These are phyloP conservation scores for Oryza glaberrima DNA, from an alignment of 176 grass and related monocot species.

Conservation along the genomic window DNA sequence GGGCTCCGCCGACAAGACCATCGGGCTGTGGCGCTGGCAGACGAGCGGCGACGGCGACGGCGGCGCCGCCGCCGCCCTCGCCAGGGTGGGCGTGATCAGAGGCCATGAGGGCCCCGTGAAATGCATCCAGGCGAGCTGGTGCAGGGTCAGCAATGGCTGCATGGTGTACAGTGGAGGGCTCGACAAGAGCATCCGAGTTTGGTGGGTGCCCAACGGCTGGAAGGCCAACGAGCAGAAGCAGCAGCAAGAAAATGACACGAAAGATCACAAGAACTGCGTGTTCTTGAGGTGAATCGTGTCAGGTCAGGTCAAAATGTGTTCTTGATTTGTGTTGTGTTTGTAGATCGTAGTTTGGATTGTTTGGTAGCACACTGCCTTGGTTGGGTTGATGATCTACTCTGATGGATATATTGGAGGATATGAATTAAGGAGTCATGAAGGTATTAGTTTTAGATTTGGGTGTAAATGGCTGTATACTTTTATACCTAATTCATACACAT, in stretches of 20 bases:
- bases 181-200: conserved; percentile 91
- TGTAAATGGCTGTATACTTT: conserved; percentile 25
- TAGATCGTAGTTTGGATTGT: conserved; percentile 16
- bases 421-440: not conserved
- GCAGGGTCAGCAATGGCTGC: conserved; percentile 58
- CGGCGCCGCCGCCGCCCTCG: conserved; percentile 49
- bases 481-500: not conserved
- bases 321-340: not conserved
- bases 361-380: not conserved
- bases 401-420: not conserved
- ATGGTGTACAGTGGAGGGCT: conserved; percentile 90
- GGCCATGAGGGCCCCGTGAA: conserved; percentile 88
- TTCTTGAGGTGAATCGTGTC: conserved; percentile 44
- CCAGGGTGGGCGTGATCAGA: conserved; percentile 47
- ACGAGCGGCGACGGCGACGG: conserved; percentile 45
- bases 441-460: conserved; percentile 17
- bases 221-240: not conserved
- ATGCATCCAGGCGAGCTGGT: conserved; percentile 70
- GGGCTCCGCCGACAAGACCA: conserved; percentile 81
- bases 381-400: not conserved
- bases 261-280: conserved; percentile 26
- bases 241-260: conserved; percentile 1
- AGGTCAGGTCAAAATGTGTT: not conserved
- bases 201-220: conserved; percentile 65
- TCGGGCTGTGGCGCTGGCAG: conserved; percentile 70